These are phyloP conservation scores for Brasenia schreberi DNA, from an alignment of 164 flowering plant genomes.

Conservation along the genomic window DNA sequence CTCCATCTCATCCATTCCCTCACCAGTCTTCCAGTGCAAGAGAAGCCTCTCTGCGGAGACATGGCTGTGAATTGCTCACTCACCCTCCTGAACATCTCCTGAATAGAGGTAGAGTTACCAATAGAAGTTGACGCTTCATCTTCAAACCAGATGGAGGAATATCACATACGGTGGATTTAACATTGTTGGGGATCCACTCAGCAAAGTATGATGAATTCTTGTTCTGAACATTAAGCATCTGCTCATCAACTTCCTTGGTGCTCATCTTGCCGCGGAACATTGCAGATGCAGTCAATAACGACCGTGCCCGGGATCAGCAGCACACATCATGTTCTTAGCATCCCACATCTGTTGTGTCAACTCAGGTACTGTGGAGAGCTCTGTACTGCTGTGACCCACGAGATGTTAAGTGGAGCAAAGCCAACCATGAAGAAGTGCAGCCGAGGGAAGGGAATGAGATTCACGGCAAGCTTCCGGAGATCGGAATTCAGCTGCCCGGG, in stretches of 20 bases:
- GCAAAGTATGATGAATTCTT: background rate
- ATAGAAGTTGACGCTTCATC: background rate
- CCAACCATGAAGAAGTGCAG: slow-evolving; percentile 1
- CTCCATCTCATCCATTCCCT: slow-evolving; percentile 3
- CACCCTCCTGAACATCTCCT: background rate
- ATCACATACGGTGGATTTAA: background rate
- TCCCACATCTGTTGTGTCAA: slow-evolving; percentile 1
- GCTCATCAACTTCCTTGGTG: slow-evolving; percentile 1
- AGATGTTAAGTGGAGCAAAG: background rate
- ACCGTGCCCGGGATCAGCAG: background rate
- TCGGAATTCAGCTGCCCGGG: slow-evolving; percentile 1
- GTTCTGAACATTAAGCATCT: slow-evolving; percentile 1
- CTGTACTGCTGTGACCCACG: background rate
- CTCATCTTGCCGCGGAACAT: background rate
- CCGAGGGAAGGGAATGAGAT: slow-evolving; percentile 1
- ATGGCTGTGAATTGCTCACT: background rate
- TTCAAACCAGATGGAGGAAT: background rate
- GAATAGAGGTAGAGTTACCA: background rate
- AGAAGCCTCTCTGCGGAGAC: background rate
- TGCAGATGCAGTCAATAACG: background rate
- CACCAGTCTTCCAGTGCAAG: background rate
- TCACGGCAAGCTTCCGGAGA: slow-evolving; percentile 1
- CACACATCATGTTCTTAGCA: slow-evolving; percentile 1
- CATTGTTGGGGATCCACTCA: slow-evolving; percentile 1
- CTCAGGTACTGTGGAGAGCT: background rate